Conservation (phyloP, 495 filamentous ascomycete genomes). For the Glonium stellatum region DNA sequence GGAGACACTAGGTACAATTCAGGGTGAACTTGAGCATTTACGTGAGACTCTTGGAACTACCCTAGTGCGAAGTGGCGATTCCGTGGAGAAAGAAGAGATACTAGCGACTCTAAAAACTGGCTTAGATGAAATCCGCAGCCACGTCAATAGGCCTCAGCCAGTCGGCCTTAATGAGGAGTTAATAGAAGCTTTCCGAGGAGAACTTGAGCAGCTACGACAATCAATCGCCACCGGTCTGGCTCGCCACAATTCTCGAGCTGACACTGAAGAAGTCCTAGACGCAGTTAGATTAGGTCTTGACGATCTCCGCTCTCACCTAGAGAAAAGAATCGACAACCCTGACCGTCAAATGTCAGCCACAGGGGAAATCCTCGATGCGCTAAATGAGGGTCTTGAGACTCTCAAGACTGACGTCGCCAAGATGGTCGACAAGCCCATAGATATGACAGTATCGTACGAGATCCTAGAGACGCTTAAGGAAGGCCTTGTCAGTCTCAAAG, state of each 20-base stretch:
- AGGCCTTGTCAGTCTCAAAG: conserved; percentile 62
- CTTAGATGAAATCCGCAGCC: conserved; percentile 32
- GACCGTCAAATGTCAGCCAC: conserved; percentile 56
- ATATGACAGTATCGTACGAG: conserved; percentile 74
- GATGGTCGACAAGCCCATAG: conserved; percentile 66
- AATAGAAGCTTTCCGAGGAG: conserved; percentile 42
- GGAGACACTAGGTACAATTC: conserved; percentile 30
- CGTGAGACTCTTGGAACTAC: conserved; percentile 29
- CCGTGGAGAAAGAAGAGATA: conserved; percentile 50
- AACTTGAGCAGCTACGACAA: conserved; percentile 36
- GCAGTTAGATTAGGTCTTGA: conserved; percentile 65
- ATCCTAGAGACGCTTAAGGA: conserved; percentile 79
- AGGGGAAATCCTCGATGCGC: conserved; percentile 69
- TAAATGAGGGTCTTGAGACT: conserved; percentile 72
- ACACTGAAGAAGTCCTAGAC: conserved; percentile 42
- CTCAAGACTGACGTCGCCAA: conserved; percentile 70
- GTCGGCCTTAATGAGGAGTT: conserved; percentile 31
- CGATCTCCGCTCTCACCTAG: conserved; percentile 58
- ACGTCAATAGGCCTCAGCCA: conserved; percentile 3
- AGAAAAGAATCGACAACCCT: conserved; percentile 46
- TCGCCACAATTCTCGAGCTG: conserved; percentile 24
- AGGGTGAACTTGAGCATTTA: conserved; percentile 34
- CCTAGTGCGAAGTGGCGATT: conserved; percentile 28
- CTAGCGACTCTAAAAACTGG: conserved; percentile 30
- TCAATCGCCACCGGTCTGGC: conserved; percentile 29